Conservation (phyloP, 768 basidiomycete species). For the Clitopilus hobsonii region DNA sequence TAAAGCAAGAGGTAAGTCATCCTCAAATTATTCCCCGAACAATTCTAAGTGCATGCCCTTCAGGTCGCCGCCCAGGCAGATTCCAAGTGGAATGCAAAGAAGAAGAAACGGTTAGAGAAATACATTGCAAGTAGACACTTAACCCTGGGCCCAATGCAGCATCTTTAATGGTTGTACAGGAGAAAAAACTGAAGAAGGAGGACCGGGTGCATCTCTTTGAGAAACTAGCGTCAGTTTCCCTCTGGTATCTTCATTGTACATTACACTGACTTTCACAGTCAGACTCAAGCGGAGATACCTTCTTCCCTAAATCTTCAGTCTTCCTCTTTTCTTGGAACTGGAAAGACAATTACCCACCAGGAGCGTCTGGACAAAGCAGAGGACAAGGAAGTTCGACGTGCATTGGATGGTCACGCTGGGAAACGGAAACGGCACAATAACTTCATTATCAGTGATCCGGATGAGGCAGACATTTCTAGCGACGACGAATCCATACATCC, state of each 20-base stretch:
- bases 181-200: conserved; percentile 91
- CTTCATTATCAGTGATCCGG: conserved; percentile 32
- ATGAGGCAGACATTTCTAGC: conserved; percentile 22
- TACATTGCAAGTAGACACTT: conserved; percentile 69
- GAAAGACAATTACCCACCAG: conserved; percentile 54
- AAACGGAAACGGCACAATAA: conserved; percentile 45
- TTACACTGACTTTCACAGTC: too few relatives aligned
- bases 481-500: conserved; percentile 12
- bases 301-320: conserved; percentile 62
- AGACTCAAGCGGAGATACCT: conserved; percentile 68
- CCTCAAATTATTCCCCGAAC: conserved; percentile 1
- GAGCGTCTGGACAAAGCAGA: conserved; percentile 56
- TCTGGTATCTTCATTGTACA: too few relatives aligned
- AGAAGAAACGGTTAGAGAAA: conserved; percentile 85
- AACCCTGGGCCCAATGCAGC: not conserved
- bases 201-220: conserved; percentile 73
- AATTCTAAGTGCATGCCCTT: conserved; percentile 5
- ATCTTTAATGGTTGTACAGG: conserved; percentile 36
- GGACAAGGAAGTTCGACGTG: conserved; percentile 51
- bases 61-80: conserved; percentile 51
- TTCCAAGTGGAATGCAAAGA: conserved; percentile 76
- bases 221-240: conserved; percentile 77
- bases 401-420: conserved; percentile 41
- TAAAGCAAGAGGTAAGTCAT: conserved; percentile 53
- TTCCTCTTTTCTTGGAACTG: conserved; percentile 81